These are phyloP conservation scores for Paramarasmius palmivorus DNA, from an alignment of 1,284 basidiomycete species.

Conservation along the genomic window DNA sequence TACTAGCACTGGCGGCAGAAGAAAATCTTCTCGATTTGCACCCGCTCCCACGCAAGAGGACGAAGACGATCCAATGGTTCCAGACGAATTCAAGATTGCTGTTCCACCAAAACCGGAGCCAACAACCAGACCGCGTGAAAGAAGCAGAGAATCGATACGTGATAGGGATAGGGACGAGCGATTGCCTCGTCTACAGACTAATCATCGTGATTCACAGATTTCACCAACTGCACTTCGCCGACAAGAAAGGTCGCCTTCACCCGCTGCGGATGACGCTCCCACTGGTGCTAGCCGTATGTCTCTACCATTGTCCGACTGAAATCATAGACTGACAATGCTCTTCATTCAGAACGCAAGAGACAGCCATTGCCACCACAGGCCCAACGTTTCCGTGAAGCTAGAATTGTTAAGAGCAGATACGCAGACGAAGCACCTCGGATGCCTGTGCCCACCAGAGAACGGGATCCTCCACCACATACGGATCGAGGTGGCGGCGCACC, in stretches of 20 bases:
- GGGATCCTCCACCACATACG: constrained; percentile 15
- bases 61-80: background rate
- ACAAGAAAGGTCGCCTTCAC: background rate
- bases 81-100: background rate
- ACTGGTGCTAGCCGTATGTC: no score
- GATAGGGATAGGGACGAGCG: background rate
- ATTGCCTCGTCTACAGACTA: background rate
- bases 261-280: no score
- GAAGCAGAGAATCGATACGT: constrained; percentile 1
- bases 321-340: no score
- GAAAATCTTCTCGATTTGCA: constrained; percentile 2
- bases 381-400: constrained; percentile 28
- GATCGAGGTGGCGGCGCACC: background rate
- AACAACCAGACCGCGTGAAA: background rate
- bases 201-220: background rate
- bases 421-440: constrained; percentile 10
- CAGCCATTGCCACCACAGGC: constrained; percentile 33
- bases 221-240: background rate
- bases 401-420: background rate
- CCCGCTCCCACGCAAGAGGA: background rate
- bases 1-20: background rate
- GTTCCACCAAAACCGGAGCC: background rate
- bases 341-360: constrained; percentile 27
- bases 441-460: constrained; percentile 5
- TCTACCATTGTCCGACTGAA: no score